A percentile compares a stretch with the other conserved stretches of the same genome.
These are phyloP conservation scores for Zygosaccharomyces sapae DNA, from an alignment of 1,139 yeast species.

Conservation along the genomic window DNA sequence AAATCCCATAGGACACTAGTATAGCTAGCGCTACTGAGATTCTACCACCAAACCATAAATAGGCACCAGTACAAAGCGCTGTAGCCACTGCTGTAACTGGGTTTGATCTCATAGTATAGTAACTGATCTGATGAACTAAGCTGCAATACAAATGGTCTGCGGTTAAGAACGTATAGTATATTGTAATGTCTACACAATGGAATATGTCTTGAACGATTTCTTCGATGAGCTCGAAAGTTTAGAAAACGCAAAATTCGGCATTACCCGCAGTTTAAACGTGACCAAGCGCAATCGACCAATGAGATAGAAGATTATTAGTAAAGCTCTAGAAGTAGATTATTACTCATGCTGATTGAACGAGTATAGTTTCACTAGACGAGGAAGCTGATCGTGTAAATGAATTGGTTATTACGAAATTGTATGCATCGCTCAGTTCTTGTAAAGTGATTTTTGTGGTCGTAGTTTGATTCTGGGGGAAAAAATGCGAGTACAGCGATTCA, in stretches of 20 bases:
- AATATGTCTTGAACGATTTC: not conserved
- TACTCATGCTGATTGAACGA: slow-evolving; percentile 7
- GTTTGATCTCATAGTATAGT: slow-evolving; percentile 7
- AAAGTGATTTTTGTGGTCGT: slow-evolving; percentile 3
- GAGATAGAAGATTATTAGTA: not conserved
- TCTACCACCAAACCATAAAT: slow-evolving; percentile 37
- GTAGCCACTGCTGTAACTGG: slow-evolving; percentile 8
- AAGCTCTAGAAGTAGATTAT: not conserved
- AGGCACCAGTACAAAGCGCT: slow-evolving; percentile 8
- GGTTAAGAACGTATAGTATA: not conserved
- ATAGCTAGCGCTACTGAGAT: slow-evolving; percentile 34
- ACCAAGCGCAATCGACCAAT: not conserved
- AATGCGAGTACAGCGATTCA: slow-evolving; percentile 4
- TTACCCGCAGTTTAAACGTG: not conserved
- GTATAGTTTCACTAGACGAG: slow-evolving; percentile 17
- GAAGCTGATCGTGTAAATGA: slow-evolving; percentile 22
- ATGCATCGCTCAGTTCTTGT: slow-evolving; percentile 15
- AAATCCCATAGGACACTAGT: slow-evolving; percentile 31
- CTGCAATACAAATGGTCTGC: not conserved
- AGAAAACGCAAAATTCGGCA: not conserved
- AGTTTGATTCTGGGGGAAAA: slow-evolving; percentile 3
- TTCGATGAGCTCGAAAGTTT: slow-evolving; percentile 4
- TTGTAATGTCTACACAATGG: not conserved
- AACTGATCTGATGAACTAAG: not conserved
- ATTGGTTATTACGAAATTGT: slow-evolving; percentile 16